Percentiles rank a stretch among this genome's conserved stretches.
These are phyloP conservation scores for Acacia melanoxylon DNA, from an alignment of 306 rosid genomes.

Conservation along the genomic window DNA sequence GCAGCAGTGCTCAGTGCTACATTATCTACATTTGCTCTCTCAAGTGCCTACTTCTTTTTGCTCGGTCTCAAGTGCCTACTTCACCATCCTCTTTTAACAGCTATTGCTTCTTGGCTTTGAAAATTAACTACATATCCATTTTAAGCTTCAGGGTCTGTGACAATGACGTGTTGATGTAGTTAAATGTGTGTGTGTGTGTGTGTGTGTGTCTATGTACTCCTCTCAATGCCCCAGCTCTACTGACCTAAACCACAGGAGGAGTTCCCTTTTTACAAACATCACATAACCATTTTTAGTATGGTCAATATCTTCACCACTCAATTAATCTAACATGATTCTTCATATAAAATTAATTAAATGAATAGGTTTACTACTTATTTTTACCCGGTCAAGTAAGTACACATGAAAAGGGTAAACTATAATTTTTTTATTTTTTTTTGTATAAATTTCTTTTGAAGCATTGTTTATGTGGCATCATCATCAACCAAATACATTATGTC, in stretches of 20 bases:
- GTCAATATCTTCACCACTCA: not conserved
- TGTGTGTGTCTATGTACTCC: not conserved
- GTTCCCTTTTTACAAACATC: not conserved
- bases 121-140: conserved; percentile 38
- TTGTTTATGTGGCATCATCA: not conserved
- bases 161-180: conserved; percentile 20
- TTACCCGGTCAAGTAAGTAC: not conserved
- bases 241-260: not conserved
- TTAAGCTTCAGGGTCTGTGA: conserved; percentile 30
- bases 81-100: conserved; percentile 31
- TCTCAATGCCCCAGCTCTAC: not conserved
- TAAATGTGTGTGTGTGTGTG: not conserved
- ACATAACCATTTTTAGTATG: not conserved
- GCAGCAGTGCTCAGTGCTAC: not conserved
- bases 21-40: conserved; percentile 28
- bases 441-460: not conserved
- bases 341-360: not conserved
- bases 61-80: conserved; percentile 36
- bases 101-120: conserved; percentile 34
- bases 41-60: conserved; percentile 33
- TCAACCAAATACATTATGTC: not conserved
- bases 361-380: not conserved
- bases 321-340: conserved; percentile 5
- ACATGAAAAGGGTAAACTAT: not conserved
- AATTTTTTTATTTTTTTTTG: too few species aligned